A percentile compares a stretch with the other conserved stretches of the same genome.
Conservation (phyloP, 2,329 filamentous ascomycete species). For the Alternaria triticimaculans region DNA sequence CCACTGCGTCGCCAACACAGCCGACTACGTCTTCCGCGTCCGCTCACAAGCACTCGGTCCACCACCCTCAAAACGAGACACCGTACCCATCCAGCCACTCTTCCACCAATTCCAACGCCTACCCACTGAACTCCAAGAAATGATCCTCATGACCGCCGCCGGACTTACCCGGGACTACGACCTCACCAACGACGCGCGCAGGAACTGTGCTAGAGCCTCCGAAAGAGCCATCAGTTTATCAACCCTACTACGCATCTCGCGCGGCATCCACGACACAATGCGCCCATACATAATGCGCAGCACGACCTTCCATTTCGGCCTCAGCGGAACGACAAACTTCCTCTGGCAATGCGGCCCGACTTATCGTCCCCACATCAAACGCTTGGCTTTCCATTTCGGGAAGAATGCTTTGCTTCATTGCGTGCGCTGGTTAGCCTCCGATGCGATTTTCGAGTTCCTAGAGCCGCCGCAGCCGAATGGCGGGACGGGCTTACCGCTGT, state of each 20-base stretch:
- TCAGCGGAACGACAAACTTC: slow-evolving; percentile 13
- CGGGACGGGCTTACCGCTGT: slow-evolving; percentile 28
- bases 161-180: slow-evolving; percentile 20
- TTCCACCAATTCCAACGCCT: slow-evolving; percentile 36
- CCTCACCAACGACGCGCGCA: slow-evolving; percentile 12
- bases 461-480: slow-evolving; percentile 29
- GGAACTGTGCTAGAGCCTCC: not conserved
- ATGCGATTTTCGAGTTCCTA: slow-evolving; percentile 35
- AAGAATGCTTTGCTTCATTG: slow-evolving; percentile 33
- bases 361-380: slow-evolving; percentile 28
- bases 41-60: slow-evolving; percentile 11
- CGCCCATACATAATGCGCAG: slow-evolving; percentile 32
- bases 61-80: slow-evolving; percentile 16
- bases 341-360: slow-evolving; percentile 24
- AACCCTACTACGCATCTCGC: slow-evolving; percentile 28
- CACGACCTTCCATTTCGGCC: slow-evolving; percentile 30
- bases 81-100: slow-evolving; percentile 33
- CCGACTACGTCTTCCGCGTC: slow-evolving; percentile 1
- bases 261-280: slow-evolving; percentile 23
- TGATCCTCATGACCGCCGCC: slow-evolving; percentile 32
- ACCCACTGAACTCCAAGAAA: slow-evolving; percentile 39
- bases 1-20: not conserved
- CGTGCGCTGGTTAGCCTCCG: slow-evolving; percentile 40
- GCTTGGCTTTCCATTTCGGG: slow-evolving; percentile 30
- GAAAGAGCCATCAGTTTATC: slow-evolving; percentile 23